phyloP scores from a whole-genome alignment of 2,329 filamentous ascomycete genomes.

The Alternaria atra region DNA sequence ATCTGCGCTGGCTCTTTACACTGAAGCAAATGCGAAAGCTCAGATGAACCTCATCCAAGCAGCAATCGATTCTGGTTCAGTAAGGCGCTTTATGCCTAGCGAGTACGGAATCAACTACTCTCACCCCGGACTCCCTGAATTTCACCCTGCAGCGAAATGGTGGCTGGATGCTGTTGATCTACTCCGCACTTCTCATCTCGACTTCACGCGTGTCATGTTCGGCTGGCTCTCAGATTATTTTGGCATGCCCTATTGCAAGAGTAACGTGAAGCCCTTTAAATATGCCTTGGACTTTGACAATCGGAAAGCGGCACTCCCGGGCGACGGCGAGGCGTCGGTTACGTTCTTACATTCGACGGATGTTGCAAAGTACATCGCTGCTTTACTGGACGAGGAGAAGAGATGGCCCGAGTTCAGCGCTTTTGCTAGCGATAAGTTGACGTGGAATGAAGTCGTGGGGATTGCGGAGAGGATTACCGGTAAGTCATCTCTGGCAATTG shows the following conservation, averaged over 20 bases:
- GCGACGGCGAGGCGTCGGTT: slow-evolving; percentile 18
- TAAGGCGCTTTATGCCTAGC: slow-evolving; percentile 28
- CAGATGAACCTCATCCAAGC: slow-evolving; percentile 32
- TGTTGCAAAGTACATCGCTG: slow-evolving; percentile 27
- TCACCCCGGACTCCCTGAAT: slow-evolving; percentile 2
- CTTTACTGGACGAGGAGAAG: slow-evolving; percentile 8
- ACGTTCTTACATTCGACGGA: slow-evolving; percentile 25
- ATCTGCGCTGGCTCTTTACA: slow-evolving; percentile 19
- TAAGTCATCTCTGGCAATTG: slow-evolving; percentile 2
- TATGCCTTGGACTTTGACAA: slow-evolving; percentile 30
- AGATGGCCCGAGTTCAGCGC: slow-evolving; percentile 49
- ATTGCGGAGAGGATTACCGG: slow-evolving; percentile 55
- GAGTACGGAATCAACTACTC: slow-evolving; percentile 23
- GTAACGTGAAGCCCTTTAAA: slow-evolving; percentile 26
- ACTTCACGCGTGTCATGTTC: slow-evolving; percentile 37
- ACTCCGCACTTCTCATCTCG: slow-evolving; percentile 27
- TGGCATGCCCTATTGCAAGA: slow-evolving; percentile 35
- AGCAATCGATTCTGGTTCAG: slow-evolving; percentile 15
- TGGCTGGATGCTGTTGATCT: slow-evolving; percentile 21
- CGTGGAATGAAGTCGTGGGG: slow-evolving; percentile 57
- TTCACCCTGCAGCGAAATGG: slow-evolving; percentile 17
- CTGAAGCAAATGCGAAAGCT: slow-evolving; percentile 13
- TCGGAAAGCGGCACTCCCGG: slow-evolving; percentile 23
- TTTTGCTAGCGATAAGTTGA: slow-evolving; percentile 54
- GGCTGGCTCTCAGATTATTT: slow-evolving; percentile 43